Conservation (phyloP, 495 filamentous ascomycete genomes). For the Corynascus novoguineensis region DNA sequence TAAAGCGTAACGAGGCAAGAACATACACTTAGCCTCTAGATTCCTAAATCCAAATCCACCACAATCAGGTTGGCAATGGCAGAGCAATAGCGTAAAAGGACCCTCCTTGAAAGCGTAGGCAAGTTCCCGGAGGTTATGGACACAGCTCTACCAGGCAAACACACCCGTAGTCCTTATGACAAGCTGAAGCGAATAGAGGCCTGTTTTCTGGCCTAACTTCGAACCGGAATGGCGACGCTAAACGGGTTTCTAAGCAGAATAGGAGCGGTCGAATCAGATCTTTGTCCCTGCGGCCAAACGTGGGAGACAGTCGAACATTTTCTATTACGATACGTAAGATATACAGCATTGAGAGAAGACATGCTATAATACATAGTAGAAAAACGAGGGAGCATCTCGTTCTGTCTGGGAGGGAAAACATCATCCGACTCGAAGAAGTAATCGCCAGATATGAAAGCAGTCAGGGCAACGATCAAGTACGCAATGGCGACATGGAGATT, state of each 20-base stretch:
- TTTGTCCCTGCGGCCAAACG: slow-evolving; percentile 29
- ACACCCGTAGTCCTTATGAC: slow-evolving; percentile 32
- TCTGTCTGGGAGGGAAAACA: slow-evolving; percentile 15
- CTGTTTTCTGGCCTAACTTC: slow-evolving; percentile 30
- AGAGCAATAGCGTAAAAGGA: background rate
- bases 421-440: slow-evolving; percentile 30
- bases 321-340: slow-evolving; percentile 32
- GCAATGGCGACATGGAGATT: slow-evolving; percentile 36
- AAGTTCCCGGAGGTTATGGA: slow-evolving; percentile 30
- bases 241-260: slow-evolving; percentile 34
- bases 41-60: background rate
- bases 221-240: slow-evolving; percentile 34
- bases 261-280: slow-evolving; percentile 20
- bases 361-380: slow-evolving; percentile 32
- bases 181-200: slow-evolving; percentile 26
- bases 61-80: background rate
- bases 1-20: slow-evolving; percentile 6
- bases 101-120: slow-evolving; percentile 20
- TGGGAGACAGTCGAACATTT: slow-evolving; percentile 30
- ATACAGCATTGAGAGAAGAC: slow-evolving; percentile 28
- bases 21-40: background rate
- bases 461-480: slow-evolving; percentile 34
- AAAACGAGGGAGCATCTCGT: slow-evolving; percentile 32
- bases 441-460: slow-evolving; percentile 33
- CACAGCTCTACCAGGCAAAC: slow-evolving; percentile 29